Base-by-base conservation (phyloP, 2,329 filamentous ascomycete species). In the Zymoseptoria brevis region DNA sequence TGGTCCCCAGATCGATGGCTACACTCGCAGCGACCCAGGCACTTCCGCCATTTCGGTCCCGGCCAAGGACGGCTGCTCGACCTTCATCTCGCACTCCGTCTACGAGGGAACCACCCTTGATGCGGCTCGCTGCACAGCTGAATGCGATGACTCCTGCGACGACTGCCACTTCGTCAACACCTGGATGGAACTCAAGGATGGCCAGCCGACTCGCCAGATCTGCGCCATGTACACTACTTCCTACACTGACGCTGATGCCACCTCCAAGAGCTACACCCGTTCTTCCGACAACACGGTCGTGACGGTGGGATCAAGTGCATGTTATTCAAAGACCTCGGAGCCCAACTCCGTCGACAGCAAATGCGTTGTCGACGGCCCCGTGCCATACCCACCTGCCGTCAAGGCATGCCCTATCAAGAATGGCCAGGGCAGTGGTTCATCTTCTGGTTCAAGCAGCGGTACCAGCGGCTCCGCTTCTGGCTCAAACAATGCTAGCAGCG, bases 181-280 rank as follows among this genome's bases (percentile, higher is more conserved):
- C 0, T 78, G 74, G 60, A 65, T 77, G 55, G 60, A 75, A 24
- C 68, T 70, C 59, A 72, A 71, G 67, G 75, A 77, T 60, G 72
- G 72, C 13, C 56, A 60, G 29, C 66, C 73, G 1, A 60, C 71
- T 26, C 74, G 75, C n/a, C 72, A 72, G 11, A 72, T 74, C 60
- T 77, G 75, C 63, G 64, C 70, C 29, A 58, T 77, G 52, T 77
- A 75, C 66, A 61, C 63, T 35, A 55, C 60, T 29, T 45, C 56
- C 9, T 69, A 67, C 67, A 54, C 53, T 22, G 54, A 54, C 24
- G 58, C 48, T 16, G 67, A 66, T 49, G 63, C 64, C 11, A 66
- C 60, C 54, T 68, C 68, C 55, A 58, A 35, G 21, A 60, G 62
- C 35, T 51, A 58, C 60, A 61, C 51, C 22, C 35, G 35, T 45